Conservation (phyloP, 73 alveolate genomes). For the Paramecium biaurelia region DNA sequence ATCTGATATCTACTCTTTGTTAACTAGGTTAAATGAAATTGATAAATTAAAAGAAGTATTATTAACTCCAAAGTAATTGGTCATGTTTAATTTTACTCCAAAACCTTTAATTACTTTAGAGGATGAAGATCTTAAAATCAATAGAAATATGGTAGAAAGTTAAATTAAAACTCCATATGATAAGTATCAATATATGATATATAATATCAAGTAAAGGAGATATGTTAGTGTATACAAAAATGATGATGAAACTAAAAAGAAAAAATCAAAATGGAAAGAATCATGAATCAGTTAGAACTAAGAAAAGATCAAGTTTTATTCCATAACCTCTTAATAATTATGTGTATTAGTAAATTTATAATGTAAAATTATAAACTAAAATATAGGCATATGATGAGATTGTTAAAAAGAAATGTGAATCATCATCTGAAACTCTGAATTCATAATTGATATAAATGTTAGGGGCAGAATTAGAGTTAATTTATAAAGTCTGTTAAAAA, state of each 20-base stretch:
- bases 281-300: not conserved
- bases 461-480: not conserved
- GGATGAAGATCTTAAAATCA: not conserved
- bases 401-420: not conserved
- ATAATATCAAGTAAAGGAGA: not conserved
- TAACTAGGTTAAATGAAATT: not conserved
- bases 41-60: constrained; percentile 7
- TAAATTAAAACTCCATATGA: not conserved
- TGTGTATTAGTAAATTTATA: not conserved
- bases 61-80: not conserved
- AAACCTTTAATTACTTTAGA: constrained; percentile 16
- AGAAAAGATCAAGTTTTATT: not conserved
- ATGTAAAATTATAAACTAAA: not conserved
- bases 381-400: constrained; percentile 1
- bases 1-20: not conserved
- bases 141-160: not conserved
- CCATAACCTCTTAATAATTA: not conserved
- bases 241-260: not conserved
- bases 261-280: not conserved
- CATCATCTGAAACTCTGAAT: not conserved
- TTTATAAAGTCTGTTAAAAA: not conserved
- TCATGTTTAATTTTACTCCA: constrained; percentile 37
- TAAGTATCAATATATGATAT: not conserved
- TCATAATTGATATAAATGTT: not conserved
- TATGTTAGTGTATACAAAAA: not conserved